A percentile compares a stretch with the other conserved stretches of the same genome.
Evolutionary conservation across 2,329 filamentous ascomycete genomes (phyloP).

Genomic region (Diaporthe sp.): DNA sequence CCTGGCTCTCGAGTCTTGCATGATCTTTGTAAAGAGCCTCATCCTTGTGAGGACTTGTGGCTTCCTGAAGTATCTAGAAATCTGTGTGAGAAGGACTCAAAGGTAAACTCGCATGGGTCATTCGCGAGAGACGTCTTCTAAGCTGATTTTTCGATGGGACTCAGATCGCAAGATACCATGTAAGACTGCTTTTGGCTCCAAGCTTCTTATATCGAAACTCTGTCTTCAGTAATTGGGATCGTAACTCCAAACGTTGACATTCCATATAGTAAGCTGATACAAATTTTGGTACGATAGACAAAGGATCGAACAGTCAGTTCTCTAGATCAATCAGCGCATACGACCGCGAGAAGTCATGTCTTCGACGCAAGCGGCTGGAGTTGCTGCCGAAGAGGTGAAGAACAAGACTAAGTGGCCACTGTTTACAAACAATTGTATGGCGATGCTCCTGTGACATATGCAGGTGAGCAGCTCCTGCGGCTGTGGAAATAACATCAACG

Average conservation of each 20-base stretch:
- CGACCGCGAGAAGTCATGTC: not conserved
- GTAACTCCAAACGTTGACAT: not conserved
- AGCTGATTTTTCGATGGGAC: not conserved
- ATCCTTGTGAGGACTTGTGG: no score
- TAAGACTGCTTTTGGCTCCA: not conserved
- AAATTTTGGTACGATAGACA: not conserved
- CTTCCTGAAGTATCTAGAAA: no score
- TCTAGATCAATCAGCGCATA: not conserved
- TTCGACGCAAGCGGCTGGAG: not conserved
- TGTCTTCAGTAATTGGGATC: not conserved
- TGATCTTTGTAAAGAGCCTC: no score
- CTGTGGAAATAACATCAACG: not conserved
- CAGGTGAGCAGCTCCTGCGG: not conserved
- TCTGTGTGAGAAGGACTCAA: no score
- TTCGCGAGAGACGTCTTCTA: not conserved
- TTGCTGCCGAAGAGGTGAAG: not conserved
- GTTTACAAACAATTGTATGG: not conserved
- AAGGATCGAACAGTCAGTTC: not conserved
- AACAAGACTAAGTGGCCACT: not conserved
- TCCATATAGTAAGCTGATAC: not conserved
- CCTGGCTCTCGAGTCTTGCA: no score
- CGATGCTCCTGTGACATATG: not conserved
- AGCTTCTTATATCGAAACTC: not conserved
- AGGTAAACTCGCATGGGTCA: no score
- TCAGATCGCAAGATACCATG: not conserved